phyloP scores from a whole-genome alignment of 768 basidiomycete species.

The Boletus subcaerulescens region DNA sequence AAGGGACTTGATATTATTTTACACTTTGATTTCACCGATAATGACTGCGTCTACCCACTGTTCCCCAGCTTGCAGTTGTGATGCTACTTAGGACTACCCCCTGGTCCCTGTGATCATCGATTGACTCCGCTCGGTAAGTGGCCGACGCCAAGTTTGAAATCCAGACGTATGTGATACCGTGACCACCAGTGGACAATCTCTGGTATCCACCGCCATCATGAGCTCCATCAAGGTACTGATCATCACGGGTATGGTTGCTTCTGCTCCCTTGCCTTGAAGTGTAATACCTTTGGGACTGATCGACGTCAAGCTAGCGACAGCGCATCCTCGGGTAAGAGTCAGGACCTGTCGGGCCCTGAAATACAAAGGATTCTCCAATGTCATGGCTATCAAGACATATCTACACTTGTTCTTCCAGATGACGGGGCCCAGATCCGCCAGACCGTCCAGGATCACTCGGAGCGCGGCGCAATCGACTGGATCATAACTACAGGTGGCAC shows the following conservation, averaged over 20 bases:
- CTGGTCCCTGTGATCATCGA: too few species aligned
- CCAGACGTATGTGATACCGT: too few species aligned
- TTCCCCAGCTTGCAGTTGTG: too few species aligned
- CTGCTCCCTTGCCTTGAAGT: not conserved
- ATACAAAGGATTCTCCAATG: constrained; percentile 49
- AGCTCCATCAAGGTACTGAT: constrained; percentile 21
- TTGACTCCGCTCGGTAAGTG: too few species aligned
- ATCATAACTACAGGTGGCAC: constrained; percentile 87
- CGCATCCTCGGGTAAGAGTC: constrained; percentile 43
- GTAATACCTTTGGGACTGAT: not conserved
- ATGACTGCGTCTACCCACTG: too few species aligned
- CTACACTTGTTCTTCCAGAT: constrained; percentile 60
- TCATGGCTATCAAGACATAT: constrained; percentile 36
- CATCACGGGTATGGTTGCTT: constrained; percentile 25
- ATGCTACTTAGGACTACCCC: too few species aligned
- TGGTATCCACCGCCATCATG: constrained; percentile 12
- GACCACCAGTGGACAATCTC: too few species aligned
- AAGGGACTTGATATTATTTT: too few species aligned
- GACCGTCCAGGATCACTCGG: constrained; percentile 45
- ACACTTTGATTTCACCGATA: too few species aligned
- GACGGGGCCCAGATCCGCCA: constrained; percentile 50
- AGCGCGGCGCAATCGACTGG: constrained; percentile 55
- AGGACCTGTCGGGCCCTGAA: constrained; percentile 65
- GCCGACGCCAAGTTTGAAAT: too few species aligned
- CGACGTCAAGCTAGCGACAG: constrained; percentile 61